phyloP scores from a whole-genome alignment of 768 basidiomycete genomes.

The Trametes punicea region DNA sequence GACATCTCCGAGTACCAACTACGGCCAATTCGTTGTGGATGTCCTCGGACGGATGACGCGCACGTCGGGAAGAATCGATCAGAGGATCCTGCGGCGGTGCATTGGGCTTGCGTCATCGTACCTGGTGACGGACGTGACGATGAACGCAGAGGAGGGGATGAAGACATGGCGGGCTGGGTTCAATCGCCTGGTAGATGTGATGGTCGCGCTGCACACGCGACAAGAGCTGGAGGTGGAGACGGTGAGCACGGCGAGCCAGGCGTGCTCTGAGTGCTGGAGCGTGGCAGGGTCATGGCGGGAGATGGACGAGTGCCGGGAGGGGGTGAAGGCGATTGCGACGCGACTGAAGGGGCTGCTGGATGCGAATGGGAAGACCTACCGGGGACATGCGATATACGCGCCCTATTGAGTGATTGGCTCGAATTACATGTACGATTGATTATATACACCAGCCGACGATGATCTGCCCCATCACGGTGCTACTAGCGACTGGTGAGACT shows the following conservation, averaged over 20 bases:
- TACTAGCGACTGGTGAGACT: no score
- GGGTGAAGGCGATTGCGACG: constrained; percentile 55
- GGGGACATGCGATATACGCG: constrained; percentile 37
- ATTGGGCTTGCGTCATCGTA: constrained; percentile 75
- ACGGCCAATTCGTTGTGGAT: constrained; percentile 53
- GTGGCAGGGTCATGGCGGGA: constrained; percentile 67
- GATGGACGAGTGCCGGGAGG: constrained; percentile 59
- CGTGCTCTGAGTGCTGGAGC: constrained; percentile 81
- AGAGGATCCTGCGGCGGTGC: constrained; percentile 57
- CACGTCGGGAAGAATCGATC: constrained; percentile 50
- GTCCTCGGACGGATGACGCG: constrained; percentile 51
- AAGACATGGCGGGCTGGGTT: constrained; percentile 66
- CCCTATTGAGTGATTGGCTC: constrained; percentile 18
- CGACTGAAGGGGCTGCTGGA: constrained; percentile 59
- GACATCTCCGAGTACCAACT: constrained; percentile 48
- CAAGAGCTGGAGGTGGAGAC: constrained; percentile 76
- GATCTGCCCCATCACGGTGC: no score
- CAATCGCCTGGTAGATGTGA: constrained; percentile 64
- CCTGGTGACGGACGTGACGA: constrained; percentile 70
- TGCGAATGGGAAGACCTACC: constrained; percentile 47
- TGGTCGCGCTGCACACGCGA: constrained; percentile 64
- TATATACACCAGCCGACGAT: not conserved
- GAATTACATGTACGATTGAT: not conserved
- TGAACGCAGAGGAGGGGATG: constrained; percentile 53
- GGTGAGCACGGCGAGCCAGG: constrained; percentile 61